phyloP scores from a whole-genome alignment of 129 eudicot species.

The Dittrichia graveolens region DNA sequence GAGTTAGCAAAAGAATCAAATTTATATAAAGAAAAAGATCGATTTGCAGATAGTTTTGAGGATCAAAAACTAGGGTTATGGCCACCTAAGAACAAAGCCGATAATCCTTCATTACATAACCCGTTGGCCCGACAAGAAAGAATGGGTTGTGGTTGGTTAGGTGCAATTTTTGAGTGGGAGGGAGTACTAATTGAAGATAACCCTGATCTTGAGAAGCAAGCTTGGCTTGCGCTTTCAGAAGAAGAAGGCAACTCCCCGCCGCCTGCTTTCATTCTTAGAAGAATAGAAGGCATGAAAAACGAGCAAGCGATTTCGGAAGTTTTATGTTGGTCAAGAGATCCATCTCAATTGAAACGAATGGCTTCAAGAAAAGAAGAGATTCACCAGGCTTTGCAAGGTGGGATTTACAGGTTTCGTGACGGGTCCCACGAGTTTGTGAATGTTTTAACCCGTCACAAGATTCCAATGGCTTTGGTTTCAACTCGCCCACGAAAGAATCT shows the following conservation, averaged over 20 bases:
- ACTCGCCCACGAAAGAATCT: conserved; percentile 69
- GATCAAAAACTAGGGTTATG: conserved; percentile 51
- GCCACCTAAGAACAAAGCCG: conserved; percentile 84
- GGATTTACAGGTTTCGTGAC: conserved; percentile 59
- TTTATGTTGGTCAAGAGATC: conserved; percentile 91
- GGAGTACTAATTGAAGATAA: conserved; percentile 78
- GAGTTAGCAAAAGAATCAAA: conserved; percentile 69
- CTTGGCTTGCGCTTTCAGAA: conserved; percentile 73
- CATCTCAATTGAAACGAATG: conserved; percentile 53
- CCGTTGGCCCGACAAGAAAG: conserved; percentile 81
- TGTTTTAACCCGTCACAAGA: conserved; percentile 57
- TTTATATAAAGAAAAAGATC: conserved; percentile 47
- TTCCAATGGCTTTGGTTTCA: conserved; percentile 87
- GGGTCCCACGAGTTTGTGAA: conserved; percentile 76
- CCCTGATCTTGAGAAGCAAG: conserved; percentile 79
- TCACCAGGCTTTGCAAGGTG: conserved; percentile 67
- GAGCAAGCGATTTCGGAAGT: conserved; percentile 92
- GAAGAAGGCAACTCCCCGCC: conserved; percentile 87
- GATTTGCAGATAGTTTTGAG: conserved; percentile 39
- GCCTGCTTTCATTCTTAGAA: conserved; percentile 50
- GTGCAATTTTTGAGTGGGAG: conserved; percentile 92
- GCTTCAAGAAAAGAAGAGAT: conserved; percentile 75
- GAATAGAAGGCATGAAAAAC: conserved; percentile 89
- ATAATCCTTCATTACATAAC: conserved; percentile 60
- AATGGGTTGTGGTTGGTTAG: conserved; percentile 97